Percentiles rank a stretch among this genome's conserved stretches.
phyloP scores from a whole-genome alignment of 2,329 filamentous ascomycete species.

The Clarireedia homoeocarpa region DNA sequence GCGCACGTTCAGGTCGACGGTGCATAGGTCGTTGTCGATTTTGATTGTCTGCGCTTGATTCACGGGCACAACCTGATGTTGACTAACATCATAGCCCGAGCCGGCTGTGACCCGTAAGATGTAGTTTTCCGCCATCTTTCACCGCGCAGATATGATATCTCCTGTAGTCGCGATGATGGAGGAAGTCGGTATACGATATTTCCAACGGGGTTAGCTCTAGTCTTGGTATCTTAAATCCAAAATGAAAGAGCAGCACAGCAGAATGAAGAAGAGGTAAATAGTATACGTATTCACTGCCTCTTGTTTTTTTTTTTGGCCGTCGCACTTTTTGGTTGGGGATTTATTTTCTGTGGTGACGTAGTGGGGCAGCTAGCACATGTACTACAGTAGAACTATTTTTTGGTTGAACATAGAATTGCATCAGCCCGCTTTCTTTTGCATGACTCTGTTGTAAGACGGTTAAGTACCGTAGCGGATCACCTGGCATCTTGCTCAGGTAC shows the following conservation, averaged over 20 bases:
- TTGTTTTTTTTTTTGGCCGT: neutral
- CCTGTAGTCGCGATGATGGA: no score
- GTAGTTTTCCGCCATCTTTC: constrained; percentile 60
- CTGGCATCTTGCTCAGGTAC: no score
- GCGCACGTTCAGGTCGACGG: constrained; percentile 64
- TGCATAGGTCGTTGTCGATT: constrained; percentile 57
- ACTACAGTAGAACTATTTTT: neutral
- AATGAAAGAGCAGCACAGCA: neutral
- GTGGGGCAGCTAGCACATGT: constrained; percentile 4
- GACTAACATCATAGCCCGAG: constrained; percentile 60
- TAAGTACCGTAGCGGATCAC: no score
- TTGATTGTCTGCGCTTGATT: constrained; percentile 57
- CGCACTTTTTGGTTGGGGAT: neutral
- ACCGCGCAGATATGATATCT: no score
- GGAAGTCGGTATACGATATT: no score
- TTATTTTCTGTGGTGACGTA: constrained; percentile 7
- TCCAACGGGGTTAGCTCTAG: no score
- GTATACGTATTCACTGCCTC: neutral
- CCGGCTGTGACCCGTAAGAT: constrained; percentile 77
- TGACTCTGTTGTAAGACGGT: no score
- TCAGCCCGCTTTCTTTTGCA: no score
- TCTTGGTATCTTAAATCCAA: no score
- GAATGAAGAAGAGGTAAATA: no score
- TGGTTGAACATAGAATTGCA: neutral
- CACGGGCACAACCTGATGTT: constrained; percentile 68